A percentile compares a stretch with the other conserved stretches of the same genome.
Evolutionary conservation across 805 yeast genomes (phyloP).

Genomic region (Candida endomychidarum): DNA sequence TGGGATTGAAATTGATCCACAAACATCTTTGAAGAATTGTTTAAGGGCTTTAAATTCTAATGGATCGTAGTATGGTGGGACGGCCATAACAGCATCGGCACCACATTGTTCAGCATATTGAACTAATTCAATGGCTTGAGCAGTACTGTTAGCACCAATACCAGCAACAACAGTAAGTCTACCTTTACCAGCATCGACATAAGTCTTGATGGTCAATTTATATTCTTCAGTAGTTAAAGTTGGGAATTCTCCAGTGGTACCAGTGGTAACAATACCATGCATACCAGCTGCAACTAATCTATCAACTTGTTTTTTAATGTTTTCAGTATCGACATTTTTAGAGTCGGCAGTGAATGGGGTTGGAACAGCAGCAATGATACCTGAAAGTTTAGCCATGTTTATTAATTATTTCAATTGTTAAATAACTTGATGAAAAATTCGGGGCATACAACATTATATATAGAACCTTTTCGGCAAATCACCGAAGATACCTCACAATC

Average conservation of each 20-base stretch:
- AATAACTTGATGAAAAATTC: too few species aligned
- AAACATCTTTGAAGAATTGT: slow-evolving; percentile 14
- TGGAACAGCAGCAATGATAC: slow-evolving; percentile 17
- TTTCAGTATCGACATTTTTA: slow-evolving; percentile 10
- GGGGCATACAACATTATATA: too few species aligned
- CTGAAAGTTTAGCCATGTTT: slow-evolving; percentile 15
- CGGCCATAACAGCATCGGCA: slow-evolving; percentile 17
- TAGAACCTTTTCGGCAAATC: too few species aligned
- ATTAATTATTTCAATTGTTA: too few species aligned
- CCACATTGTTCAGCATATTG: slow-evolving; percentile 16
- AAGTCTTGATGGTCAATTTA: slow-evolving; percentile 15
- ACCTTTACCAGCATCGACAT: slow-evolving; percentile 16
- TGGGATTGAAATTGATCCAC: slow-evolving; percentile 16
- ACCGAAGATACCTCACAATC: too few species aligned
- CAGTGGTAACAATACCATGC: slow-evolving; percentile 17
- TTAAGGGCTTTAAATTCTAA: slow-evolving; percentile 15
- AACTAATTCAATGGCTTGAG: slow-evolving; percentile 16
- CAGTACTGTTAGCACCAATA: slow-evolving; percentile 16
- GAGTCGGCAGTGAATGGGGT: slow-evolving; percentile 15
- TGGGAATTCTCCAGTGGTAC: slow-evolving; percentile 19
- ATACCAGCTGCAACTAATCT: slow-evolving; percentile 15
- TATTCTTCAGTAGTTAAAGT: slow-evolving; percentile 16
- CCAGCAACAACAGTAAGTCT: slow-evolving; percentile 17
- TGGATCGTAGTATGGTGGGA: slow-evolving; percentile 17
- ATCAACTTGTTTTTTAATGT: slow-evolving; percentile 14